Evolutionary conservation across 805 yeast species (phyloP), one percentile per base, ranked within the genome.

Genomic region (Myxozyma lipomycoides): DNA sequence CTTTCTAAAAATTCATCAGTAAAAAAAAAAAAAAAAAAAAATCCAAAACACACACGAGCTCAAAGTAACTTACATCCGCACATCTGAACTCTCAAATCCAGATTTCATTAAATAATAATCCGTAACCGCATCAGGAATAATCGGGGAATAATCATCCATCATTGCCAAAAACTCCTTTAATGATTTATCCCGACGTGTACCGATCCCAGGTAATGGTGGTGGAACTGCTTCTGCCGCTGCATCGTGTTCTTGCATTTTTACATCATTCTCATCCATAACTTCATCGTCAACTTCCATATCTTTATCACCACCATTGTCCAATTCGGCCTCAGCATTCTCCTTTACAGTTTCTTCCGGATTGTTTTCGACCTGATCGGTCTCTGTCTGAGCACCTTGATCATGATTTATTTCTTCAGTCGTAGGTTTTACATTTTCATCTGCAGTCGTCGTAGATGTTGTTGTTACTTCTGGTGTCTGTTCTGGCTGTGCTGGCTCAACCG

Each of bases 81-180:
- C 71, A 65, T 91, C 95, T 36, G 83, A 75, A 24, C 93, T 80
- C 51, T 83, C 84, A 61, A 93, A 82, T 36, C 97, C 97, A 55
- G 88, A 84, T 62, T 84, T 83, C 22, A 87, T 79, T 46, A 91
- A 70, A 62, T 91, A 93, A 66, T 89, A 93, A 64, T 91, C 97
- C 0, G 96, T 86, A 9, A 93, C 97, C 0, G 95, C 90, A 65
- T 93, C 98, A 0, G 98, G 98, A 37, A 93, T 93, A 30, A 91
- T 83, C 1, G 98, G 98, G 2, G 96, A 87, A 65, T 83, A 88
- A 52, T 89, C 96, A 58, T 88, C 95, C 91, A 93, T 84, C 74
- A 89, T 73, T 30, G 83, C 84, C 25, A 93, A 73, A 32, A 93
- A 82, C 61, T 93, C 98, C 60, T 83, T 80, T 46, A 93, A 71